Conservation (phyloP, 257 asterid genomes). For the Scutellaria baicalensis region DNA sequence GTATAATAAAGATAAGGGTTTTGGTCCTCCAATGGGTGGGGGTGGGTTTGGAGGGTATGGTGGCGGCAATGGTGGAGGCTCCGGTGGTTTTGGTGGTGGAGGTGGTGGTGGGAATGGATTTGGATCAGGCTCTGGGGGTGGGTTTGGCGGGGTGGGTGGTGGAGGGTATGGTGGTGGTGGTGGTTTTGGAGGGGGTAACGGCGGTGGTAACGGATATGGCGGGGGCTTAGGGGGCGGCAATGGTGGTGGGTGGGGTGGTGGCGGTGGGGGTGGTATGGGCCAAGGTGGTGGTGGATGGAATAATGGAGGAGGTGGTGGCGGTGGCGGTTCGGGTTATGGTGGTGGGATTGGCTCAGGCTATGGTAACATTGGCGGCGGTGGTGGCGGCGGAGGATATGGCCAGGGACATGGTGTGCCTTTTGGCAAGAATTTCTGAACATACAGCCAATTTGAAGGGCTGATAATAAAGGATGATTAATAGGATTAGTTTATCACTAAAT, state of each 20-base stretch:
- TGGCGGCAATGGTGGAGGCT: constrained; percentile 4
- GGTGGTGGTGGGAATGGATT: not conserved
- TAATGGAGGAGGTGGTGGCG: constrained; percentile 14
- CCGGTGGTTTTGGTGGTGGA: not conserved
- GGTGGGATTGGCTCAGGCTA: constrained; percentile 8
- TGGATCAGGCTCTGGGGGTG: not conserved
- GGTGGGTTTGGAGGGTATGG: constrained; percentile 1
- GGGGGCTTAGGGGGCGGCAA: not conserved
- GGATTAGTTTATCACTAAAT: not conserved
- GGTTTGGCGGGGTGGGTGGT: constrained; percentile 8
- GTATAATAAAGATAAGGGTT: constrained; percentile 17
- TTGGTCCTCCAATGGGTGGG: constrained; percentile 19
- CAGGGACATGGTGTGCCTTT: not conserved
- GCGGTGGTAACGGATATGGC: not conserved
- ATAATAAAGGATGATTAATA: constrained; percentile 16
- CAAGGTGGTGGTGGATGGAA: not conserved
- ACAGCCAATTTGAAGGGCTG: not conserved
- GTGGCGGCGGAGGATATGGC: not conserved
- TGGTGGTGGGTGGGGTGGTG: not conserved
- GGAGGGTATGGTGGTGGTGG: constrained; percentile 11
- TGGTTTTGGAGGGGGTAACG: not conserved
- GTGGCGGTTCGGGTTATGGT: constrained; percentile 21
- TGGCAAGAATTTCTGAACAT: not conserved
- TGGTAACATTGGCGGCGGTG: not conserved
- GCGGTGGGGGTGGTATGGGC: not conserved